phyloP scores from a whole-genome alignment of 768 basidiomycete species.

The Naganishia vaughanmartiniae region DNA sequence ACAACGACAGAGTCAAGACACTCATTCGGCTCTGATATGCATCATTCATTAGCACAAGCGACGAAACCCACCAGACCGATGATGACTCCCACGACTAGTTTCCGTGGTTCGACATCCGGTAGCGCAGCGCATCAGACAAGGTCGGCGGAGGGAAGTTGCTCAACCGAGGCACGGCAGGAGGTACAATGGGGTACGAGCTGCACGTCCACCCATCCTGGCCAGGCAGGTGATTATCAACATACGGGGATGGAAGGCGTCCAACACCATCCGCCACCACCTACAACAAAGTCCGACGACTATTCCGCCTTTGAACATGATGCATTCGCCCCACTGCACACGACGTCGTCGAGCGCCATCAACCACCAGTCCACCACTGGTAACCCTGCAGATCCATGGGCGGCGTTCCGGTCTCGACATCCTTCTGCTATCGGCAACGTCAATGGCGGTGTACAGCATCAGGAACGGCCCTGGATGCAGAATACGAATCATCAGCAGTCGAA shows the following conservation, averaged over 20 bases:
- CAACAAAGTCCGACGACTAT: conserved; percentile 14
- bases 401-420: not conserved
- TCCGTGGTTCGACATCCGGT: not conserved
- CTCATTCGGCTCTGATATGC: not conserved
- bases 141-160: not conserved
- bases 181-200: not conserved
- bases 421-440: not conserved
- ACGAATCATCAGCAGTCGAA: not conserved
- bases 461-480: conserved; percentile 3
- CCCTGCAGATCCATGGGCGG: conserved; percentile 14
- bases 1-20: not conserved
- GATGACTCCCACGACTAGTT: conserved; percentile 9
- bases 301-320: conserved; percentile 19
- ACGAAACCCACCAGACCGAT: conserved; percentile 17
- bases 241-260: conserved; percentile 4
- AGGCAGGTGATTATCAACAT: not conserved
- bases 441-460: not conserved
- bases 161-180: not conserved
- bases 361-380: not conserved
- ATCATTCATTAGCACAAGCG: not conserved
- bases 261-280: not conserved
- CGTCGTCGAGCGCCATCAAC: not conserved
- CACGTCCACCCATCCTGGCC: not conserved
- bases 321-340: conserved; percentile 1
- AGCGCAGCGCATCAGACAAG: not conserved